Evolutionary conservation across 2,329 filamentous ascomycete species (phyloP), one percentile per base, ranked within the genome.

Genomic region (Arthrinium puccinioides): DNA sequence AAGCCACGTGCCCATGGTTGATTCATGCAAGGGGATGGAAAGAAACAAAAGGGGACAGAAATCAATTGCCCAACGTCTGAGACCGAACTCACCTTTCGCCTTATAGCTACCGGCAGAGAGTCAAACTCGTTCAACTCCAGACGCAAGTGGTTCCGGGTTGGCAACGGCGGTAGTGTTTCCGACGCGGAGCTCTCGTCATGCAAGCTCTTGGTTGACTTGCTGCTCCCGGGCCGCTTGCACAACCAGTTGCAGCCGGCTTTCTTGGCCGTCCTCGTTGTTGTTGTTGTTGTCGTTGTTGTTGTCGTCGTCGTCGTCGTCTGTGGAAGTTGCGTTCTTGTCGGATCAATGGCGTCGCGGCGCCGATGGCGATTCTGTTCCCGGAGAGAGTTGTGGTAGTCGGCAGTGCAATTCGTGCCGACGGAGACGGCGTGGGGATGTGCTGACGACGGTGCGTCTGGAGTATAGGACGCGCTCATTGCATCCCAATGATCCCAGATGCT

Each of bases 101-200:
- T 62, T 16, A 72, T 65, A n/a, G 68, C 67, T 31, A 67, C 45
- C 8, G 69, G 69, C 38, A 73, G 55, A 26, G 66, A 61, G 46
- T 71, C 66, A 48, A 70, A 72, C 47, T 72, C 69, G 42, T 70
- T 67, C 9, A 55, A 32, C 24, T 55, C 51, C 23, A 47, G 45
- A n/a, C n/a, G n/a, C n/a, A n/a, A n/a, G n/a, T n/a, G n/a, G n/a
- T n/a, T n/a, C n/a, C n/a, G n/a, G n/a, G n/a, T n/a, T n/a, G n/a
- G n/a, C n/a, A n/a, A n/a, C n/a, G n/a, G n/a, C n/a, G n/a, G n/a
- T n/a, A n/a, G n/a, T n/a, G n/a, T n/a, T n/a, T n/a, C n/a, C n/a
- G n/a, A n/a, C n/a, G n/a, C n/a, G n/a, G n/a, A n/a, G n/a, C n/a
- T n/a, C n/a, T n/a, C n/a, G n/a, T n/a, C n/a, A n/a, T n/a, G n/a